Evolutionary conservation across 1,139 yeast genomes (phyloP), one percentile per base, ranked within the genome.

Genomic region (Candida neerlandica): DNA sequence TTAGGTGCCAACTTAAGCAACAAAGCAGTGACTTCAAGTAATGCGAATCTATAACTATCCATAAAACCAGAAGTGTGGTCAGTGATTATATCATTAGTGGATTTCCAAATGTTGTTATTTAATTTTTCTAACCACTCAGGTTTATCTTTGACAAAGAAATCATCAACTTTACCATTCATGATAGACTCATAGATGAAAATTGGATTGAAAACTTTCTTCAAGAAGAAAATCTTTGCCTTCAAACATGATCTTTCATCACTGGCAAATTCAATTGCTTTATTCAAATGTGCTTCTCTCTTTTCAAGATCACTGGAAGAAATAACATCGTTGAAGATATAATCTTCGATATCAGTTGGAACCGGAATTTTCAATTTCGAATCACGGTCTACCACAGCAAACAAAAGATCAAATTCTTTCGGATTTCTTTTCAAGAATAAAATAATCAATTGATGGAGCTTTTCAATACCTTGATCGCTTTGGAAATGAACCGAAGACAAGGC

Each of bases 21-120:
- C 46, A 88, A 70, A 0, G 97, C 85, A 0, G 98, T 87, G 64
- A 90, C 69, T 58, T 92, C 97, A 39, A 95, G 74, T 14, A 94
- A 73, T 52, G 89, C 95, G 55, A 88, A 82, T 51, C 96, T 75
- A 65, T 84, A 87, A 41, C 81, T 77, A 60, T 94, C 98, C 58
- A 85, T 77, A 5, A 85, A 75, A 3, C 94, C 96, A 0, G 90
- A 80, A 9, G 82, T 77, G 47, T 81, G 86, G 48, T 78, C 82
- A 2, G 81, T 73, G 27, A 80, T 71, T 29, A 80, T 71, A 45
- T 81, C 82, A 49, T 78, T 75, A 0, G 80, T 73, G 0, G 86
- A 80, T 57, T 81, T 77, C 99, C 99, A 94, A 12, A 94, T 75
- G 51, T 81, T 81, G 11, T 76, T 73, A 53, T 83, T 85, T 2